phyloP scores from a whole-genome alignment of 2,329 filamentous ascomycete species.

The Chaetoscypha palmicola region DNA sequence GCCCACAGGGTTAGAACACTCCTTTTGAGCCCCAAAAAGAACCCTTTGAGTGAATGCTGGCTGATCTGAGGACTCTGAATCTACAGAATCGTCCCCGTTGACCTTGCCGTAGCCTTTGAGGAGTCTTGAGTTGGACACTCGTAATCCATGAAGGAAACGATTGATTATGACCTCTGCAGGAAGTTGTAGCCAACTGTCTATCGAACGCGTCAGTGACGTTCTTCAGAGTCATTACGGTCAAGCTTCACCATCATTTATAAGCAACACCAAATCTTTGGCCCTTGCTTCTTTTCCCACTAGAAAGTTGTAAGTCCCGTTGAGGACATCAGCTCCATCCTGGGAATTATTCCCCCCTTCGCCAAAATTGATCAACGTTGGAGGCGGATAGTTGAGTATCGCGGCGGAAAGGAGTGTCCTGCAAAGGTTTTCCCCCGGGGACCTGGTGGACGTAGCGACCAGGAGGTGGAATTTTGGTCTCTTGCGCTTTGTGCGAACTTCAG shows the following conservation, averaged over 20 bases:
- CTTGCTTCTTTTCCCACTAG: slow-evolving; percentile 39
- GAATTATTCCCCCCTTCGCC: slow-evolving; percentile 14
- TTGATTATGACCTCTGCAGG: slow-evolving; percentile 48
- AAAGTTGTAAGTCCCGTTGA: slow-evolving; percentile 34
- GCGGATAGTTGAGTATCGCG: slow-evolving; percentile 52
- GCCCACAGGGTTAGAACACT: slow-evolving; percentile 37
- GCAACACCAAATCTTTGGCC: slow-evolving; percentile 47
- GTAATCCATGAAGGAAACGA: slow-evolving; percentile 44
- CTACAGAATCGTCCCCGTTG: background rate
- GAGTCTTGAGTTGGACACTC: slow-evolving; percentile 41
- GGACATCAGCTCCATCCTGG: slow-evolving; percentile 5
- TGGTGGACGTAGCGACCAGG: slow-evolving; percentile 38
- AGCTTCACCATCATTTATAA: slow-evolving; percentile 42
- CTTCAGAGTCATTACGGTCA: no score
- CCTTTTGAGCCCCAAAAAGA: slow-evolving; percentile 48
- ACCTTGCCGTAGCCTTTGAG: slow-evolving; percentile 18
- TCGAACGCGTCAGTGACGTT: slow-evolving; percentile 1
- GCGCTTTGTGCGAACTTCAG: no score
- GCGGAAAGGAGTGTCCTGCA: slow-evolving; percentile 51
- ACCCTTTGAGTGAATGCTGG: slow-evolving; percentile 45
- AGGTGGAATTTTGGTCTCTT: slow-evolving; percentile 43
- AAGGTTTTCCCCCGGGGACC: slow-evolving; percentile 36
- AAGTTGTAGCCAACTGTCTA: slow-evolving; percentile 48
- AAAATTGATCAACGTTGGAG: slow-evolving; percentile 45
- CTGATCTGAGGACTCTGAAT: background rate